Percentiles rank a stretch among this genome's conserved stretches.
Conservation (phyloP, 768 basidiomycete genomes). For the Trametes cubensis region DNA sequence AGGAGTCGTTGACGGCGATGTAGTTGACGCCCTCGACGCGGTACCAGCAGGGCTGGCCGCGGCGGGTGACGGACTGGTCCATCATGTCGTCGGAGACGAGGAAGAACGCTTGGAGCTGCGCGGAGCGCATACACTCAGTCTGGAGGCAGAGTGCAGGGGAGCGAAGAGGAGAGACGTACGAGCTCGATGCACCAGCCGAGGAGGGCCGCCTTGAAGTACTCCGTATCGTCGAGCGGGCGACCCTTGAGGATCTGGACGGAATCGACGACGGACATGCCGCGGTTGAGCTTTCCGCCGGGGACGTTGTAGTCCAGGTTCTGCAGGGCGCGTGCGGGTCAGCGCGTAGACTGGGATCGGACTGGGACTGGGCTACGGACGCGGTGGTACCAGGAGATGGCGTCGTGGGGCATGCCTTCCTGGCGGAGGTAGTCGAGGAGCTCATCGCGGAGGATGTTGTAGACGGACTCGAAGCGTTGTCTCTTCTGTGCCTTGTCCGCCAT, state of each 20-base stretch:
- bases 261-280: constrained; percentile 95
- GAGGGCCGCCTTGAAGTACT: constrained; percentile 86
- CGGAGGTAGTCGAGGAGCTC: constrained; percentile 75
- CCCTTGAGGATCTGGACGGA: constrained; percentile 88
- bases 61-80: constrained; percentile 91
- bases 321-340: background rate
- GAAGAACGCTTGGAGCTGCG: constrained; percentile 95
- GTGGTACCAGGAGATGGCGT: constrained; percentile 84
- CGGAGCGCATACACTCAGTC: background rate
- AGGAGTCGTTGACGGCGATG: constrained; percentile 94
- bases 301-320: constrained; percentile 92
- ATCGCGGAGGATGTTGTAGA: constrained; percentile 71
- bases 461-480: constrained; percentile 66
- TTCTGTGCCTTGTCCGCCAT: constrained; percentile 30
- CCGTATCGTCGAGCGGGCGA: constrained; percentile 67
- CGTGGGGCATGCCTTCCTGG: constrained; percentile 76
- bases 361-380: constrained; percentile 52
- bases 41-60: constrained; percentile 97
- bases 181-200: constrained; percentile 97
- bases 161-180: constrained; percentile 51
- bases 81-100: constrained; percentile 97
- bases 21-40: constrained; percentile 66
- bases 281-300: constrained; percentile 95
- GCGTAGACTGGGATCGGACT: background rate
- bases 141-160: background rate